Conservation (phyloP, 345 rosid genomes). For the Arabidopsis suecica region DNA sequence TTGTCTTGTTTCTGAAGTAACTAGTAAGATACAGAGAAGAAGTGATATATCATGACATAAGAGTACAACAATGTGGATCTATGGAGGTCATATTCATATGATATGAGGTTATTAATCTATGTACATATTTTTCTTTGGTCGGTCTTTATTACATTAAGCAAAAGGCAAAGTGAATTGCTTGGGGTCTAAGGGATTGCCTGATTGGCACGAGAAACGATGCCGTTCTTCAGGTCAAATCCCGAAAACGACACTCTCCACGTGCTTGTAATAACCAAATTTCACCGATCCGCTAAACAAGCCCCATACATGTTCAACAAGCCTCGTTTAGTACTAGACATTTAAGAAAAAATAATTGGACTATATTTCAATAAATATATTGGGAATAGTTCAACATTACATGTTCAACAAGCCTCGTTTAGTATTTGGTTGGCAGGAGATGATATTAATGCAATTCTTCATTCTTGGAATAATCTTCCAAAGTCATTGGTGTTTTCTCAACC, state of each 20-base stretch:
- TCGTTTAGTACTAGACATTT: not conserved
- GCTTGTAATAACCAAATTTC: slow-evolving; percentile 18
- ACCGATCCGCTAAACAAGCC: slow-evolving; percentile 36
- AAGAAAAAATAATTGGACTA: not conserved
- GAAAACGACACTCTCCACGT: slow-evolving; percentile 30
- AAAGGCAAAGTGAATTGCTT: slow-evolving; percentile 37
- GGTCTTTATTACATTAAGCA: slow-evolving; percentile 24
- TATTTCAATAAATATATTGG: not conserved
- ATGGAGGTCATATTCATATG: slow-evolving; percentile 1
- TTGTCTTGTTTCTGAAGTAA: no score
- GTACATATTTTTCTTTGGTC: slow-evolving; percentile 21
- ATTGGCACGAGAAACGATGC: slow-evolving; percentile 29
- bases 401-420: not conserved
- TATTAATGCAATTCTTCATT: no score
- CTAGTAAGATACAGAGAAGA: slow-evolving; percentile 2
- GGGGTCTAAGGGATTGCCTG: slow-evolving; percentile 25
- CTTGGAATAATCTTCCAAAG: no score
- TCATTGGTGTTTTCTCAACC: no score
- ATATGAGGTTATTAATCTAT: slow-evolving; percentile 1
- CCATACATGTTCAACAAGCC: no score
- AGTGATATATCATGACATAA: no score
- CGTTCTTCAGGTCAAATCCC: slow-evolving; percentile 20
- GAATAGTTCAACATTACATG: not conserved
- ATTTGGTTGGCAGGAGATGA: no score
- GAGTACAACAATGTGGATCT: slow-evolving; percentile 8